Conservation (phyloP, 2,329 filamentous ascomycete genomes). For the Arthrobotrys sphaeroides region DNA sequence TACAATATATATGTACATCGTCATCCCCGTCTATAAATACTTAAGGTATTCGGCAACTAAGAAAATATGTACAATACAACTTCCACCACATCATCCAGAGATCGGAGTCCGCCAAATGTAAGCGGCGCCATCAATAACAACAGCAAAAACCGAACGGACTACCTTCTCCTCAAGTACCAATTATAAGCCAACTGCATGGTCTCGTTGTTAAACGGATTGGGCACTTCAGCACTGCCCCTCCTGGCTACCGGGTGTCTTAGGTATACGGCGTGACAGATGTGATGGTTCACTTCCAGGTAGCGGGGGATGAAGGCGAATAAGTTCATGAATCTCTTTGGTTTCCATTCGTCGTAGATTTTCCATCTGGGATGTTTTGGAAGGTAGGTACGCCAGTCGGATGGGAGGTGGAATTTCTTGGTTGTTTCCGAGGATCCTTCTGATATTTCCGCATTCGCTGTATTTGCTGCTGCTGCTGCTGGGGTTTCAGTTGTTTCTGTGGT, state of each 20-base stretch:
- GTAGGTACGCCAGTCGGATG: conserved; percentile 28
- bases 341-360: conserved; percentile 86
- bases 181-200: conserved; percentile 85
- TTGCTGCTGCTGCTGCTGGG: conserved; percentile 34
- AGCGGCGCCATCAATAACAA: too few species aligned
- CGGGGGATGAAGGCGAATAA: conserved; percentile 94
- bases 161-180: conserved; percentile 90
- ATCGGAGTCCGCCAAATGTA: not conserved
- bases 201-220: conserved; percentile 61
- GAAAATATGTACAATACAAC: conserved; percentile 2
- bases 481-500: conserved; percentile 40
- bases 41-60: too few species aligned
- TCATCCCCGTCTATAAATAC: not conserved
- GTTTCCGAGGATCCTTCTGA: conserved; percentile 1
- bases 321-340: conserved; percentile 83
- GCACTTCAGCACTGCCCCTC: conserved; percentile 70
- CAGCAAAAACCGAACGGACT: conserved; percentile 57
- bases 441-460: conserved; percentile 33
- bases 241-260: conserved; percentile 91
- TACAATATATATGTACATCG: not conserved
- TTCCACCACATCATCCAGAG: not conserved
- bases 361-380: conserved; percentile 52
- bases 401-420: conserved; percentile 8
- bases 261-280: conserved; percentile 94
- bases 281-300: conserved; percentile 97